Evolutionary conservation across 2,329 filamentous ascomycete species (phyloP).

Genomic region (Alternaria arborescens): DNA sequence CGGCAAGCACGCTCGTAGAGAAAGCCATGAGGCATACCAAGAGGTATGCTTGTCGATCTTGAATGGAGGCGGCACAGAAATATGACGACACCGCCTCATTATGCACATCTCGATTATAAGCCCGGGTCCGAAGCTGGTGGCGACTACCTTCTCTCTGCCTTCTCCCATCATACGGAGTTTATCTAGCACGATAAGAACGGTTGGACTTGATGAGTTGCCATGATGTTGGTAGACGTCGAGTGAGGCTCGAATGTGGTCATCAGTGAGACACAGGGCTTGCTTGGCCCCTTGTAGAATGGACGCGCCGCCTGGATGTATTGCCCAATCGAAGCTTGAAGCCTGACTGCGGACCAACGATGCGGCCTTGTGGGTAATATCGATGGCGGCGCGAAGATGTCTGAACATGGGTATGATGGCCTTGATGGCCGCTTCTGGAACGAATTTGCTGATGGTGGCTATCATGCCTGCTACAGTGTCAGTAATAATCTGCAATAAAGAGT

Average conservation of each 20-base stretch:
- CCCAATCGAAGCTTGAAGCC: conserved; percentile 74
- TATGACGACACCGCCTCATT: conserved; percentile 58
- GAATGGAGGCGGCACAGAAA: not conserved
- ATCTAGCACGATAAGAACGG: conserved; percentile 73
- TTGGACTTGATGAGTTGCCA: conserved; percentile 73
- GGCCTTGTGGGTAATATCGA: conserved; percentile 31
- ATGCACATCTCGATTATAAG: conserved; percentile 74
- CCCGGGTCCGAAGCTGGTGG: conserved; percentile 75
- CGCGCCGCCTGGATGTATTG: conserved; percentile 74
- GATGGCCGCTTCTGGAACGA: conserved; percentile 29
- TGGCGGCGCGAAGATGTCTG: conserved; percentile 37
- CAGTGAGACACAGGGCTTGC: conserved; percentile 63
- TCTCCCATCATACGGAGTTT: conserved; percentile 57
- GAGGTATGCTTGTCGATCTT: not conserved
- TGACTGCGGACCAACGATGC: conserved; percentile 38
- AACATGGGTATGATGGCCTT: conserved; percentile 38
- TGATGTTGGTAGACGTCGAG: conserved; percentile 73
- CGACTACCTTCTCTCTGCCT: conserved; percentile 68
- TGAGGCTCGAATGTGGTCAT: conserved; percentile 73
- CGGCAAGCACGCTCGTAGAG: not conserved
- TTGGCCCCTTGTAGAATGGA: conserved; percentile 73
- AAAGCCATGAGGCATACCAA: conserved; percentile 2
- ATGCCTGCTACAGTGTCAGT: conserved; percentile 18
- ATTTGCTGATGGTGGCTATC: conserved; percentile 34
- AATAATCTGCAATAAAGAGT: not conserved